Conservation (phyloP, 148 eudicot genomes). For the Rhododendron griersonianum region DNA sequence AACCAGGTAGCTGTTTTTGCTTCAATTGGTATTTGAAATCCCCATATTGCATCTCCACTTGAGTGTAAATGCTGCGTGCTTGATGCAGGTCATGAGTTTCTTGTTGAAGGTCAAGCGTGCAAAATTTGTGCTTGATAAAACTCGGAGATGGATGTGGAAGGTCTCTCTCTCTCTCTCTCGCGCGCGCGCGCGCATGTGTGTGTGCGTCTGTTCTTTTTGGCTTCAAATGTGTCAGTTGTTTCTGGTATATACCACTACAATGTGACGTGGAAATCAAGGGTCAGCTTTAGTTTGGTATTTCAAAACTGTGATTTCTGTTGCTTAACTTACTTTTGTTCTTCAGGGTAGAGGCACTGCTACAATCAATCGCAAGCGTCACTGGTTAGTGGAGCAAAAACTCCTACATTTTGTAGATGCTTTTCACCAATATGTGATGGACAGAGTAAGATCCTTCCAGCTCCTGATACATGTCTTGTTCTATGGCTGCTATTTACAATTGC, state of each 20-base stretch:
- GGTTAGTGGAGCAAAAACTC: conserved; percentile 94
- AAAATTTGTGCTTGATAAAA: conserved; percentile 91
- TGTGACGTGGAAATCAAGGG: conserved; percentile 10
- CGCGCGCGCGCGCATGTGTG: background rate
- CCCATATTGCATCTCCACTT: background rate
- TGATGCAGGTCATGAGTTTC: conserved; percentile 84
- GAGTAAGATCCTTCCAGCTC: conserved; percentile 46
- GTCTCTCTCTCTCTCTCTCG: conserved; percentile 24
- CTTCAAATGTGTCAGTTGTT: background rate
- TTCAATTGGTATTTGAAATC: background rate
- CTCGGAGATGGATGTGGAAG: conserved; percentile 99
- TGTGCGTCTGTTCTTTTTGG: background rate
- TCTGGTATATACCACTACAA: background rate
- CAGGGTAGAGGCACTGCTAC: conserved; percentile 67
- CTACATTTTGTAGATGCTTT: conserved; percentile 98
- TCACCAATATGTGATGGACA: conserved; percentile 99
- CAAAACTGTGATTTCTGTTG: background rate
- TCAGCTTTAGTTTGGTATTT: background rate
- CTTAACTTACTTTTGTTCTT: conserved; percentile 1
- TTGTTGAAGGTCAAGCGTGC: conserved; percentile 90
- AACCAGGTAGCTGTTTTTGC: conserved; percentile 65
- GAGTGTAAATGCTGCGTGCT: conserved; percentile 3
- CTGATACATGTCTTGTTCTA: conserved; percentile 9
- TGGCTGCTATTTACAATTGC: background rate
- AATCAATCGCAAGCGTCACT: conserved; percentile 59